Evolutionary conservation across 2,329 filamentous ascomycete species (phyloP).

Genomic region (Tolypocladium sp.): DNA sequence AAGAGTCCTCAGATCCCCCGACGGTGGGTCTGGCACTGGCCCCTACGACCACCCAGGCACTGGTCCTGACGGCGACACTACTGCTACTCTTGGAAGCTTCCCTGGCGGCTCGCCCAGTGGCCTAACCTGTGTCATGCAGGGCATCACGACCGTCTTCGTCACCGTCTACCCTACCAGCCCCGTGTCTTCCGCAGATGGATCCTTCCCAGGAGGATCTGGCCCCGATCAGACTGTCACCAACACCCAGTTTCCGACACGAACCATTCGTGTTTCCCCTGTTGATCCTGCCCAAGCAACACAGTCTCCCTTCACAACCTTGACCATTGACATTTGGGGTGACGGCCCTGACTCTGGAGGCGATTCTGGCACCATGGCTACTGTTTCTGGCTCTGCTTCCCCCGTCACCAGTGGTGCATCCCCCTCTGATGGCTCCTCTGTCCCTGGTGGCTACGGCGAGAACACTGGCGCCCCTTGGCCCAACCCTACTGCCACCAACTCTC

Average conservation of each 20-base stretch:
- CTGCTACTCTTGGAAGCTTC: slow-evolving; percentile 1
- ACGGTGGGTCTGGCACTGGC: slow-evolving; percentile 4
- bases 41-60: slow-evolving; percentile 4
- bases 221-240: slow-evolving; percentile 10
- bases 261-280: slow-evolving; percentile 14
- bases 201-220: slow-evolving; percentile 5
- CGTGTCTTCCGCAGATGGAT: slow-evolving; percentile 5
- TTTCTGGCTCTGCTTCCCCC: slow-evolving; percentile 4
- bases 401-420: slow-evolving; percentile 6
- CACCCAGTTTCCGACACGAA: slow-evolving; percentile 15
- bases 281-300: slow-evolving; percentile 5
- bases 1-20: slow-evolving; percentile 7
- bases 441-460: slow-evolving; percentile 6
- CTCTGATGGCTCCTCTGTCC: slow-evolving; percentile 6
- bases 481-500: slow-evolving; percentile 8
- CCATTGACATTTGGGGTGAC: slow-evolving; percentile 23
- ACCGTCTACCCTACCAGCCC: slow-evolving; percentile 30
- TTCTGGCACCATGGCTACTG: slow-evolving; percentile 5
- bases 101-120: slow-evolving; percentile 2
- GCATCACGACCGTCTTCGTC: slow-evolving; percentile 37
- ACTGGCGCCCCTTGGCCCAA: slow-evolving; percentile 7
- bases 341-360: slow-evolving; percentile 5
- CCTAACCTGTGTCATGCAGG: slow-evolving; percentile 28
- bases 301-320: slow-evolving; percentile 24
- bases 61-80: slow-evolving; percentile 2